Base-by-base conservation (phyloP, 1,284 basidiomycete genomes). In the Fomitopsis palustris region DNA sequence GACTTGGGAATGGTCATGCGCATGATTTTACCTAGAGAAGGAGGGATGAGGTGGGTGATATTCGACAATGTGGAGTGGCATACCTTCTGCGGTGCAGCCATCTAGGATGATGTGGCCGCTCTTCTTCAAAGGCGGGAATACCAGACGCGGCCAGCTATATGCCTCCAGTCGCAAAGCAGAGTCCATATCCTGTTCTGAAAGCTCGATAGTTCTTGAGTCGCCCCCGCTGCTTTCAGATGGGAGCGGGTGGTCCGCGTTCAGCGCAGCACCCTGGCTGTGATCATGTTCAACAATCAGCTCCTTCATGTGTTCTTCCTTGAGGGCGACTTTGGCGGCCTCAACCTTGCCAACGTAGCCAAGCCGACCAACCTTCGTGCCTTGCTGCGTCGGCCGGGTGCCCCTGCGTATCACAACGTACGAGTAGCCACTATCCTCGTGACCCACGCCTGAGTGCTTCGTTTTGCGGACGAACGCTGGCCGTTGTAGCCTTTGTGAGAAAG, bases 41-140 rank as follows among this genome's bases (percentile, higher is more conserved):
- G 14, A 1, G 12, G 35, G 35, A 14, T 52, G 31, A 52, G 49
- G 9, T 19, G 9, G n/a, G 17, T 27, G 9, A 35, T 21, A 17
- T 47, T 27, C 14, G 43, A n/a, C 39, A 16, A 31, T 7, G 33
- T 59, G 35, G 10, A 39, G 54, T 29, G 12, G 53, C 19, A 7
- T 65, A 90, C 95, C 95, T 75, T 91, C 83, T 0, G 85, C 69
- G 19, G 88, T 90, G 74, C 97, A 99, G 7, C 88, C 86, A 71
- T 99, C 96, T 61, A 99, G 78, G 56, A 96, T 91, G 61, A 98
- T 85, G 73, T 99, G 96, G 0, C 96, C 96, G 63, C 88, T 92
- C 61, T 88, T 87, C 75, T 98, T 98, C 67, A 98, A 70, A 16
- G 96, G 96, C 21, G 95, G 86, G 65, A 92, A 91, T 45, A 98